A percentile compares a stretch with the other conserved stretches of the same genome.
These are phyloP conservation scores for Plectosphaerella plurivora DNA, from an alignment of 2,329 filamentous ascomycete genomes.

Conservation along the genomic window DNA sequence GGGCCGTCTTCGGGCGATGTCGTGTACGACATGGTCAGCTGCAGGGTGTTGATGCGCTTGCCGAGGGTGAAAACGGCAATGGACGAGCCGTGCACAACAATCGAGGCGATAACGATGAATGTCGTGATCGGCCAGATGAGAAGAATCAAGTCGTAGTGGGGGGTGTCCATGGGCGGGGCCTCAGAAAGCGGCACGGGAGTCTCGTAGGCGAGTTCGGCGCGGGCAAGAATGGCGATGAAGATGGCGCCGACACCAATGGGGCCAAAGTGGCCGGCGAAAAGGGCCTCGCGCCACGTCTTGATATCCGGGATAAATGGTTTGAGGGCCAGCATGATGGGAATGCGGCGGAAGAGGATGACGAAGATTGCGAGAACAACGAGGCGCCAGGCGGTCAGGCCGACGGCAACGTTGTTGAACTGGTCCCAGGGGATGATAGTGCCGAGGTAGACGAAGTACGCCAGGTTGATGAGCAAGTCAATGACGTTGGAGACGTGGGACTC, in stretches of 20 bases:
- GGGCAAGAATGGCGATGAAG: slow-evolving; percentile 87
- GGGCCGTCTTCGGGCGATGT: slow-evolving; percentile 82
- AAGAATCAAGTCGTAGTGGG: slow-evolving; percentile 67
- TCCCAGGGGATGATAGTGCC: slow-evolving; percentile 97
- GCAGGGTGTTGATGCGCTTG: slow-evolving; percentile 96
- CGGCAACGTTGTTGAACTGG: slow-evolving; percentile 70
- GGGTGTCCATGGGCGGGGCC: slow-evolving; percentile 49
- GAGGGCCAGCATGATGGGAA: slow-evolving; percentile 86
- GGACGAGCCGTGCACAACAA: slow-evolving; percentile 94
- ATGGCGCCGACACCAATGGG: slow-evolving; percentile 96
- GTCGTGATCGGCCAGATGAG: slow-evolving; percentile 94
- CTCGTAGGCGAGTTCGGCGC: slow-evolving; percentile 81
- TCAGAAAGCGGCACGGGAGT: slow-evolving; percentile 68
- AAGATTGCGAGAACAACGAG: slow-evolving; percentile 91
- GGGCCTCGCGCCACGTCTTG: slow-evolving; percentile 94
- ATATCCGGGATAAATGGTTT: slow-evolving; percentile 95
- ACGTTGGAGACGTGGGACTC: slow-evolving; percentile 99
- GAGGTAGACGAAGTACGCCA: slow-evolving; percentile 97
- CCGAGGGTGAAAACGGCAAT: slow-evolving; percentile 96
- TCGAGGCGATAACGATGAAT: slow-evolving; percentile 91
- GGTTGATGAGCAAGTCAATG: slow-evolving; percentile 92
- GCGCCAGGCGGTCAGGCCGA: slow-evolving; percentile 82
- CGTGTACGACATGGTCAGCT: slow-evolving; percentile 94
- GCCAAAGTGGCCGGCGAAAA: slow-evolving; percentile 96
- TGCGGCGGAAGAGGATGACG: slow-evolving; percentile 91